Conservation (phyloP, 1,284 basidiomycete genomes). For the Melampsora allii-populina region DNA sequence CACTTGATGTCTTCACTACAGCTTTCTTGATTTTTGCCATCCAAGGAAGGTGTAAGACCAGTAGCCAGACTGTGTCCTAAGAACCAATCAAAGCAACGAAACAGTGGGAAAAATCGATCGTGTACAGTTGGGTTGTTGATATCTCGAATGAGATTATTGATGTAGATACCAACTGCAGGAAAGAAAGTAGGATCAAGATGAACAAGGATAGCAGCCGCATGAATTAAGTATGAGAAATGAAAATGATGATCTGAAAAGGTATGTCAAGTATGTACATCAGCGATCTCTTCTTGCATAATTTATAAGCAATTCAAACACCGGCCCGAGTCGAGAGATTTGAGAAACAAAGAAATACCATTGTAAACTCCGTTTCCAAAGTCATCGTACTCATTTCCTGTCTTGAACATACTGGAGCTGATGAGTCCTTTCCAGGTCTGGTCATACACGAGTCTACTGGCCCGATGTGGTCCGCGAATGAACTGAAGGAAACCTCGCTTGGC, state of each 20-base stretch:
- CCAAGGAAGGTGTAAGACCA: conserved; percentile 28
- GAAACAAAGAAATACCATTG: conserved; percentile 13
- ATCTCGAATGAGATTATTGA: conserved; percentile 35
- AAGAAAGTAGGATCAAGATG: conserved; percentile 30
- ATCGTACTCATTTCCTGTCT: conserved; percentile 32
- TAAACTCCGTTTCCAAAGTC: conserved; percentile 44
- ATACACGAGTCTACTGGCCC: conserved; percentile 34
- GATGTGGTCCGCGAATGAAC: conserved; percentile 22
- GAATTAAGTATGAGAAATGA: conserved; percentile 43
- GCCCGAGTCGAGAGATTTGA: no score
- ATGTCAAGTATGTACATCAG: neutral
- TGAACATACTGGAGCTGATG: conserved; percentile 38
- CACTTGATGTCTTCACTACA: conserved; percentile 44
- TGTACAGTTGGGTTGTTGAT: conserved; percentile 16
- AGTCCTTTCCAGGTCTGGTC: conserved; percentile 44
- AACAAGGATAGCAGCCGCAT: conserved; percentile 44
- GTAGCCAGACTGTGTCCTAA: conserved; percentile 44
- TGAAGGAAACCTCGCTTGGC: conserved; percentile 27
- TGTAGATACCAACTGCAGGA: conserved; percentile 6
- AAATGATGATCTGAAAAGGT: conserved; percentile 42
- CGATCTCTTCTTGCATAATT: neutral
- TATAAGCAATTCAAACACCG: no score
- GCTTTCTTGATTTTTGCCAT: conserved; percentile 46
- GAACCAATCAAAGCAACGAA: conserved; percentile 45
- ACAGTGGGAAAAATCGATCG: conserved; percentile 29